These are phyloP conservation scores for Annulohypoxylon stygium DNA, from an alignment of 495 filamentous ascomycete genomes.

Conservation along the genomic window DNA sequence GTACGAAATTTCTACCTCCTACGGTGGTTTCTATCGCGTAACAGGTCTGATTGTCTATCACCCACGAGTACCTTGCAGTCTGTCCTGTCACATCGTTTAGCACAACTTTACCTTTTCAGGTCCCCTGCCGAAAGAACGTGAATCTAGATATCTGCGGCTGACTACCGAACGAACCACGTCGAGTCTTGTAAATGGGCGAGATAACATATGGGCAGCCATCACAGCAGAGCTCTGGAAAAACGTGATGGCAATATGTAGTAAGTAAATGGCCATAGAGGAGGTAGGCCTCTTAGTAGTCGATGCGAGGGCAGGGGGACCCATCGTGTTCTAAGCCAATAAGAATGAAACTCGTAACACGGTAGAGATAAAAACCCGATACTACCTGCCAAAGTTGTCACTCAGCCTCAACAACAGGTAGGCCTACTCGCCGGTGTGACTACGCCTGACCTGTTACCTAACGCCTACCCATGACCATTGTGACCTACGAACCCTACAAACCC, in stretches of 20 bases:
- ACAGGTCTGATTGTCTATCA: slow-evolving; percentile 15
- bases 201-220: slow-evolving; percentile 31
- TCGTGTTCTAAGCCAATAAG: slow-evolving; percentile 30
- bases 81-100: slow-evolving; percentile 29
- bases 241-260: slow-evolving; percentile 45
- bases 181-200: slow-evolving; percentile 14
- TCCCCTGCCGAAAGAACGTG: slow-evolving; percentile 18
- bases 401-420: slow-evolving; percentile 36
- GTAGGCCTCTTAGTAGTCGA: slow-evolving; percentile 37
- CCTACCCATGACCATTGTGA: slow-evolving; percentile 31
- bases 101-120: slow-evolving; percentile 33
- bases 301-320: slow-evolving; percentile 29
- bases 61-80: not conserved
- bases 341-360: slow-evolving; percentile 31
- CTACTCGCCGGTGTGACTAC: slow-evolving; percentile 7
- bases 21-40: slow-evolving; percentile 36
- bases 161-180: slow-evolving; percentile 18
- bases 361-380: slow-evolving; percentile 39
- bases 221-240: slow-evolving; percentile 10
- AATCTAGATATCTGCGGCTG: slow-evolving; percentile 19
- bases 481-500: slow-evolving; percentile 9
- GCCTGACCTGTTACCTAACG: slow-evolving; percentile 35
- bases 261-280: slow-evolving; percentile 38
- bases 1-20: slow-evolving; percentile 19
- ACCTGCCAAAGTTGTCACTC: slow-evolving; percentile 47